Percentiles rank a stretch among this genome's conserved stretches.
phyloP scores from a whole-genome alignment of 495 filamentous ascomycete genomes.

The Daldinia loculata region DNA sequence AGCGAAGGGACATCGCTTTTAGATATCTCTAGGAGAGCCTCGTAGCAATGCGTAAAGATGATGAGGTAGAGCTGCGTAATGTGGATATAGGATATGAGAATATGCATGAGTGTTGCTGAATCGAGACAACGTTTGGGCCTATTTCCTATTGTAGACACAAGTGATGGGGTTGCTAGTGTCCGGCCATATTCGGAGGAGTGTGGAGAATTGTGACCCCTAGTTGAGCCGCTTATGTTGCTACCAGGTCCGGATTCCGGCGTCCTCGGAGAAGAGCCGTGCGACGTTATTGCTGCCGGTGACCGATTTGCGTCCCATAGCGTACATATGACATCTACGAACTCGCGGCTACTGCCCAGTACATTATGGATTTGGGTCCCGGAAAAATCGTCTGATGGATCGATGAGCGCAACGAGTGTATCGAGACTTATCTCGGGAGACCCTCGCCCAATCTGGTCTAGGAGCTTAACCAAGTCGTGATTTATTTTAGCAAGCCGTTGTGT shows the following conservation, averaged over 20 bases:
- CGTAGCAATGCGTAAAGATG: constrained; percentile 28
- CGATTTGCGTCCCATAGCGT: background rate
- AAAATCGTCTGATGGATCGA: background rate
- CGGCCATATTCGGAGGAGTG: background rate
- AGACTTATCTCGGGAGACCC: constrained; percentile 18
- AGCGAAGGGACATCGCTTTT: constrained; percentile 30
- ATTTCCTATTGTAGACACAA: background rate
- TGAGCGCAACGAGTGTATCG: constrained; percentile 14
- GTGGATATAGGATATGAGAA: constrained; percentile 36
- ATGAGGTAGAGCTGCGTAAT: constrained; percentile 30
- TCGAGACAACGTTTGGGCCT: background rate
- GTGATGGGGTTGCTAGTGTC: background rate
- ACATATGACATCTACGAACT: constrained; percentile 25
- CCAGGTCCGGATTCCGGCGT: background rate
- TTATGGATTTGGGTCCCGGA: constrained; percentile 15
- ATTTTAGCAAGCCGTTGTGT: constrained; percentile 31
- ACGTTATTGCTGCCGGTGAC: background rate
- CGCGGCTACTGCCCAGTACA: constrained; percentile 23
- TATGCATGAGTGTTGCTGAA: constrained; percentile 31
- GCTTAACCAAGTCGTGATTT: constrained; percentile 23
- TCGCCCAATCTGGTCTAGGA: constrained; percentile 13
- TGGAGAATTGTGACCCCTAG: background rate
- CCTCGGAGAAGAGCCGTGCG: background rate
- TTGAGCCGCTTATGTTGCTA: background rate
- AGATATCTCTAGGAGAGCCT: constrained; percentile 21